These are phyloP conservation scores for Jasminum sambac DNA, from an alignment of 257 asterid genomes.

Conservation along the genomic window DNA sequence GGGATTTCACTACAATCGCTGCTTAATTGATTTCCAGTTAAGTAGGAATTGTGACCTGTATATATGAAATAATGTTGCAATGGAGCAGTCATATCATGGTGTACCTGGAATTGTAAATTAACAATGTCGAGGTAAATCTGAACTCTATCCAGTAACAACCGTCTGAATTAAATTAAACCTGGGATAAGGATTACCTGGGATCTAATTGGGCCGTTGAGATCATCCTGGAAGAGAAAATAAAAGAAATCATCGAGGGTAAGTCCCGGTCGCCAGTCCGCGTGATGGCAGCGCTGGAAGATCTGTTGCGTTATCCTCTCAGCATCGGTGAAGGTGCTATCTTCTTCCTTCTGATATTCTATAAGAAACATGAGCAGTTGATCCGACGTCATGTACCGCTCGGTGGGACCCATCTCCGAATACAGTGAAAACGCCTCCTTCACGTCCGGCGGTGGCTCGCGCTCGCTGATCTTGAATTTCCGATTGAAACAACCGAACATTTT, in stretches of 20 bases:
- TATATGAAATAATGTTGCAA: constrained; percentile 92
- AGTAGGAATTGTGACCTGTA: constrained; percentile 94
- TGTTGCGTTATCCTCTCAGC: constrained; percentile 59
- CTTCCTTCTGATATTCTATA: constrained; percentile 67
- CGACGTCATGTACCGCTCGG: constrained; percentile 46
- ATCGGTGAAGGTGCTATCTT: constrained; percentile 43
- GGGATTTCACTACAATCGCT: constrained; percentile 92
- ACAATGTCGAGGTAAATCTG: constrained; percentile 31
- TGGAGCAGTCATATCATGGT: constrained; percentile 96
- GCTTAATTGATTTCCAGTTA: constrained; percentile 90
- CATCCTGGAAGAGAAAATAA: constrained; percentile 69
- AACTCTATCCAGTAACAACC: constrained; percentile 5
- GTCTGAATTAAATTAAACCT: neutral
- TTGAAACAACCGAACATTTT: constrained; percentile 88
- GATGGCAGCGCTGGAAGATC: constrained; percentile 55
- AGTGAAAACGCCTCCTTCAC: constrained; percentile 61
- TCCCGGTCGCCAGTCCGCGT: constrained; percentile 39
- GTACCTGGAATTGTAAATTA: constrained; percentile 72
- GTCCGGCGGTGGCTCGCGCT: constrained; percentile 87
- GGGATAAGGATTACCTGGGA: constrained; percentile 49
- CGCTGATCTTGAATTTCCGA: constrained; percentile 89
- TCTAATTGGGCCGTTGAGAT: constrained; percentile 80
- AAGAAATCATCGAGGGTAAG: constrained; percentile 77
- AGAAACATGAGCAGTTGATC: constrained; percentile 65
- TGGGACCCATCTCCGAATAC: constrained; percentile 48